phyloP scores from a whole-genome alignment of 371 early-diverging fungal species.

The Syncephalastrum sp. region DNA sequence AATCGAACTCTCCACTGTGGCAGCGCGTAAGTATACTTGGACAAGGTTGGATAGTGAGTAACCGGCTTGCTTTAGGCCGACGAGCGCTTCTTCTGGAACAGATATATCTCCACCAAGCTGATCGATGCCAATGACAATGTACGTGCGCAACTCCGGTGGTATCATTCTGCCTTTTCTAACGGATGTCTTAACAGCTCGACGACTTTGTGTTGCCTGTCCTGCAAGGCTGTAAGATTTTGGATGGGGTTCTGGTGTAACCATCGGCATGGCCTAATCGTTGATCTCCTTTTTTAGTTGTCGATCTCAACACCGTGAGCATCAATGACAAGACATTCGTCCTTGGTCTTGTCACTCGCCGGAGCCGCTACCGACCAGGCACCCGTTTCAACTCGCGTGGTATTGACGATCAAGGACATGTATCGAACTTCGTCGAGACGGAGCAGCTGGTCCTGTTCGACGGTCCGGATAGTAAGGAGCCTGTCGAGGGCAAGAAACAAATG shows the following conservation, averaged over 20 bases:
- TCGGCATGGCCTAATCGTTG: neutral
- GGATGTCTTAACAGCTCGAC: conserved; percentile 44
- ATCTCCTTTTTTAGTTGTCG: conserved; percentile 43
- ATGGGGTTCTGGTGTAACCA: neutral
- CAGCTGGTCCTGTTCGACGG: conserved; percentile 76
- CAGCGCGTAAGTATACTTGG: conserved; percentile 34
- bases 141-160: conserved; percentile 3
- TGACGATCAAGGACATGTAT: conserved; percentile 90
- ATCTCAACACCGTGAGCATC: conserved; percentile 51
- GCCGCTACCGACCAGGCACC: conserved; percentile 77
- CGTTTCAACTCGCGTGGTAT: conserved; percentile 96
- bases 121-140: conserved; percentile 48
- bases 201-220: conserved; percentile 88
- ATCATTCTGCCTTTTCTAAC: neutral
- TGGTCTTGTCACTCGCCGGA: conserved; percentile 82
- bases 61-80: conserved; percentile 57
- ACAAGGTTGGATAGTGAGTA: conserved; percentile 40
- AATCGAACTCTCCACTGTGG: conserved; percentile 28
- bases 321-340: conserved; percentile 66
- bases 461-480: conserved; percentile 11
- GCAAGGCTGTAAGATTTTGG: conserved; percentile 78
- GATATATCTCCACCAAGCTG: conserved; percentile 63
- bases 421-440: conserved; percentile 99
- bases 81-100: conserved; percentile 92
- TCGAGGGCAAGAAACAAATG: conserved; percentile 40